Evolutionary conservation across 2,329 filamentous ascomycete genomes (phyloP), one percentile per base, ranked within the genome.

Genomic region (Claviceps digitariae): DNA sequence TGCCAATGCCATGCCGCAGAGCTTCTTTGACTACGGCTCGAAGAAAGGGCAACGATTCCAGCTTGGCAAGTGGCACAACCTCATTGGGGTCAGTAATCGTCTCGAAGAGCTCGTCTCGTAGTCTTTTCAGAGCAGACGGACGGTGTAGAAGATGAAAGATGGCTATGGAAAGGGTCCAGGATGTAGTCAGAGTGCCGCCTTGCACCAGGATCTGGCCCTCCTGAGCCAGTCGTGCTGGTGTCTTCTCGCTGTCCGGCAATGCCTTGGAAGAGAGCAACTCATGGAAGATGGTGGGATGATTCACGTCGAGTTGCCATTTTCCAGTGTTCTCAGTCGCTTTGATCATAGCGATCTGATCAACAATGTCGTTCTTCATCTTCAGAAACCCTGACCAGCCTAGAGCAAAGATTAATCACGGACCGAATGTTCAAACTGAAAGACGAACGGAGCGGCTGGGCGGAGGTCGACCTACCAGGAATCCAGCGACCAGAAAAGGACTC

Each of bases 1-100:
- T 68, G 13, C 70, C 70, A 15, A 75, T 72, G 51, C 75, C 70
- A 4, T 77, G 63, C 7, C 77, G 71, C 58, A 78, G 65, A 0
- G 72, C 66, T 61, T 80, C 77, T 48, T 72, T 74, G 53, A 79
- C 67, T 3, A 77, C 72, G n/a, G 73, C 74, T 29, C 69, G 63
- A 27, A 79, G 67, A 56, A 76, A 78, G 0, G 69, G 68, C 29
- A 72, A 59, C 43, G 57, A 63, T 52, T 69, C 66, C 2, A 70
- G 59, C 45, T 59, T 56, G 2, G 64, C 59, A 13, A 67, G 55
- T 6, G 66, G 57, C 5, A 61, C 54, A 2, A 59, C 52, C 48
- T 64, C 60, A 45, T 63, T 55, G 12, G 62, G 58, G 43, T 68
- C 58, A 1, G 68, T 64, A 10, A 69, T 65, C 5, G 63, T 64